Evolutionary conservation across 2,329 filamentous ascomycete genomes (phyloP).

Genomic region (Fusarium sterilihyphosum): DNA sequence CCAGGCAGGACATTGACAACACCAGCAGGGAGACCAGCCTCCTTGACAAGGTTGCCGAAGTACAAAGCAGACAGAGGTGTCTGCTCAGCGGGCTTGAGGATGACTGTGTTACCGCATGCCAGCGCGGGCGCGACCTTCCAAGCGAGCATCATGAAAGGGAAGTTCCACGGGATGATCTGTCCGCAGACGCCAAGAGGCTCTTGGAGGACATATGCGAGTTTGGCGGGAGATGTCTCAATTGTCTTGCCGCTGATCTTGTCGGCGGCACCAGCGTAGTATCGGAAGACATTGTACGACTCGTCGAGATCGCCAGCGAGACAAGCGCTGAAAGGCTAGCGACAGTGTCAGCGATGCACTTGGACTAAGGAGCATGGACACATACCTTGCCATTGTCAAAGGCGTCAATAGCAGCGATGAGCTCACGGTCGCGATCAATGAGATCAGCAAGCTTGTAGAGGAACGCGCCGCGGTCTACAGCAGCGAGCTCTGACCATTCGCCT

Average conservation of each 20-base stretch:
- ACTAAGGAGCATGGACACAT: neutral
- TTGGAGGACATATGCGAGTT: conserved; percentile 74
- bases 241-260: conserved; percentile 77
- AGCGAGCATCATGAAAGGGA: conserved; percentile 58
- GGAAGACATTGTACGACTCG: conserved; percentile 54
- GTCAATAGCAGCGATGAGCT: conserved; percentile 39
- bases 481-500: conserved; percentile 39
- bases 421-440: conserved; percentile 38
- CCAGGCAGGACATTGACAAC: conserved; percentile 79
- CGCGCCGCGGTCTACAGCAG: conserved; percentile 32
- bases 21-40: conserved; percentile 77
- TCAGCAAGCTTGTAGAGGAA: conserved; percentile 39
- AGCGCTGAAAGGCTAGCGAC: conserved; percentile 26
- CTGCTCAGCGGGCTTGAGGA: conserved; percentile 69
- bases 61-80: conserved; percentile 68
- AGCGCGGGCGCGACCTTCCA: conserved; percentile 76
- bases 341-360: neutral
- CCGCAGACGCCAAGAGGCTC: conserved; percentile 76
- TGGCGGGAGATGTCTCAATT: conserved; percentile 70
- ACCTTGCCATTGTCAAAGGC: conserved; percentile 42
- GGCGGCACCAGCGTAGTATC: conserved; percentile 76
- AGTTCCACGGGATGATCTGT: conserved; percentile 68
- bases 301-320: conserved; percentile 68
- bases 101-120: conserved; percentile 67
- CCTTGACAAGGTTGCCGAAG: conserved; percentile 70